Conservation (phyloP, 495 filamentous ascomycete species). For the Hypoxylon trugodes region DNA sequence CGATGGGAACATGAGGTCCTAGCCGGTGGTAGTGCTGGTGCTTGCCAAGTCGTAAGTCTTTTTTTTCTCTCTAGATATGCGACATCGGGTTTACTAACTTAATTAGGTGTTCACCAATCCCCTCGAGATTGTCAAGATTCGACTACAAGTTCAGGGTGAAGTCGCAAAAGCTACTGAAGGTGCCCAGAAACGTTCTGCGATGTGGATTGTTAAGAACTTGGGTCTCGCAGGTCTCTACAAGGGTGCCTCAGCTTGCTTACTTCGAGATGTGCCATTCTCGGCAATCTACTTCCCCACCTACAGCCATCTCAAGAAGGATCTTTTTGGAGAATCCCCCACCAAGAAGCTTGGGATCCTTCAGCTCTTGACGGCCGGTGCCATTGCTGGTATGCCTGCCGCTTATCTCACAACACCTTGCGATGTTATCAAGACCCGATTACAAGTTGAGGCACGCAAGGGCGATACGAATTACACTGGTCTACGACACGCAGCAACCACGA, state of each 20-base stretch:
- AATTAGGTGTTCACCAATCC: conserved; percentile 92
- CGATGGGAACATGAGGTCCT: conserved; percentile 75
- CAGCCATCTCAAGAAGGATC: conserved; percentile 89
- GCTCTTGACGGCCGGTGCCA: conserved; percentile 92
- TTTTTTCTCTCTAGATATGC: neutral
- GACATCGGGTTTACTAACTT: conserved; percentile 21
- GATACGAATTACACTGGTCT: conserved; percentile 85
- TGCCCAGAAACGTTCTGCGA: conserved; percentile 83
- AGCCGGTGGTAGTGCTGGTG: conserved; percentile 90
- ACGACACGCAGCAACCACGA: conserved; percentile 83
- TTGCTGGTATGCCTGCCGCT: conserved; percentile 97
- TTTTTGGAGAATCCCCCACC: conserved; percentile 88
- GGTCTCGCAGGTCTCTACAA: conserved; percentile 97
- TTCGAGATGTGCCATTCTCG: conserved; percentile 96
- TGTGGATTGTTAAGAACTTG: conserved; percentile 96
- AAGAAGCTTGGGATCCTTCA: conserved; percentile 93
- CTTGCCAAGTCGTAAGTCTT: conserved; percentile 89
- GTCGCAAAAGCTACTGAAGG: conserved; percentile 88
- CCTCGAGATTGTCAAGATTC: conserved; percentile 98
- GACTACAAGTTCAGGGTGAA: conserved; percentile 96
- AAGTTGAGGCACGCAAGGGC: conserved; percentile 96
- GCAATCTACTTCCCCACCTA: conserved; percentile 99
- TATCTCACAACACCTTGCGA: conserved; percentile 98
- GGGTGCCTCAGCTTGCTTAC: conserved; percentile 93
- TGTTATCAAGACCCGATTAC: conserved; percentile 97